Evolutionary conservation across 2,329 filamentous ascomycete species (phyloP), one percentile per base, ranked within the genome.

Genomic region (Scytalidium sp.): DNA sequence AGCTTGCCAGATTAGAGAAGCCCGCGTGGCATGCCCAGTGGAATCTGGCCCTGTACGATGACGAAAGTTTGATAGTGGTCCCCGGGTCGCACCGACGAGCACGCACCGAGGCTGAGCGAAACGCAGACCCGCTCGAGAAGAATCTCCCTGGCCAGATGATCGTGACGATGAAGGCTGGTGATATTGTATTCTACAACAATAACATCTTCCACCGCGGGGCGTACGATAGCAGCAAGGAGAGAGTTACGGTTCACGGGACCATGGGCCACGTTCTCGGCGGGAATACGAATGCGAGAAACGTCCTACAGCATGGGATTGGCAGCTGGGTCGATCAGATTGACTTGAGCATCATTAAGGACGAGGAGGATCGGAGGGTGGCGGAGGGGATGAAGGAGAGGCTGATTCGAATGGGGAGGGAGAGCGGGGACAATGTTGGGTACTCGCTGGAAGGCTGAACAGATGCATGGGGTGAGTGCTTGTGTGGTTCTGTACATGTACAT

Each of bases 111-210:
- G 64, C 60, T 1, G 91, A 96, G 75, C 75, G 89, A 11, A 67
- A 62, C 6, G 89, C 88, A 1, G 81, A 75, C 19, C 84, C 86
- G 0, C 87, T 82, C 60, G 85, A 85, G 57, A 63, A 70, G 2
- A 61, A 71, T 2, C 59, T 94, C 57, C 82, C 84, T 0, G 81
- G 73, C 0, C 84, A 91, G 72, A 62, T 85, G 13, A 69, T 80
- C 3, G 89, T 95, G 15, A 63, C 73, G 63, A 72, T 95, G 53
- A 71, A 79, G 54, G 78, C 89, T 0, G 90, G 90, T 0, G 90
- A 96, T 68, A 82, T 87, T 15, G 88, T 88, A 40, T 96, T 96
- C 61, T 96, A 96, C 64, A 84, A 96, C 67, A 95, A 92, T 64
- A 95, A 96, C 66, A 95, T 96, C 56, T 66, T 95, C 55, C 87